Conservation (phyloP, 2,329 filamentous ascomycete genomes). For the Thielaviopsis punctulata region DNA sequence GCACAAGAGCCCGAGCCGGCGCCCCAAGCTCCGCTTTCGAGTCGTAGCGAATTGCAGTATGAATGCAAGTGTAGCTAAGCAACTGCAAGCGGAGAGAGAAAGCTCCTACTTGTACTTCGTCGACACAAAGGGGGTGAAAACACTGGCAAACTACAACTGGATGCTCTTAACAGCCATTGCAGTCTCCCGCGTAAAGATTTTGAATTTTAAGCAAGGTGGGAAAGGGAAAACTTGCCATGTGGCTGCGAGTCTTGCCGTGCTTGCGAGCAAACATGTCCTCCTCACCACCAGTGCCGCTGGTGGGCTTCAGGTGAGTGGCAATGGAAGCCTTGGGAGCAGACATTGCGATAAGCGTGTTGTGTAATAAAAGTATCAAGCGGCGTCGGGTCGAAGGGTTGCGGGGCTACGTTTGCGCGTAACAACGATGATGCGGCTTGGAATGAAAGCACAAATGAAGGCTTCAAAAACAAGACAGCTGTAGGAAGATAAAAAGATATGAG, state of each 20-base stretch:
- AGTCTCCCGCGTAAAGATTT: background rate
- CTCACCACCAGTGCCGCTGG: slow-evolving; percentile 24
- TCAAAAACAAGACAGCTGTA: background rate
- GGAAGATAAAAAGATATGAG: background rate
- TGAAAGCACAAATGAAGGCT: background rate
- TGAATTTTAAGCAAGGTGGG: background rate
- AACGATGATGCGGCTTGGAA: slow-evolving; percentile 1
- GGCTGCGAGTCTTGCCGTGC: slow-evolving; percentile 71
- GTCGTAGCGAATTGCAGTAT: background rate
- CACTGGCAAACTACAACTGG: background rate
- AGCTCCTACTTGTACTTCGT: background rate
- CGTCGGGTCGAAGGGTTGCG: slow-evolving; percentile 9
- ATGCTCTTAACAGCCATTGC: background rate
- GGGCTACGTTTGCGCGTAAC: background rate
- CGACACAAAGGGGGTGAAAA: background rate
- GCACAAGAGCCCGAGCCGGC: background rate
- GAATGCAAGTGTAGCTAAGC: background rate
- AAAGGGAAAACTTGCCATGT: slow-evolving; percentile 49
- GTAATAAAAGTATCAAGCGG: slow-evolving; percentile 5
- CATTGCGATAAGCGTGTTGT: slow-evolving; percentile 33
- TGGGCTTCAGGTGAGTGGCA: slow-evolving; percentile 63
- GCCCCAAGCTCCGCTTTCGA: background rate
- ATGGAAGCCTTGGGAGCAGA: slow-evolving; percentile 55
- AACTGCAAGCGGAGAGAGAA: background rate
- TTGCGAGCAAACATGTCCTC: slow-evolving; percentile 34